Evolutionary conservation across 2,329 filamentous ascomycete species (phyloP).

Genomic region (Plenodomus tracheiphilus): DNA sequence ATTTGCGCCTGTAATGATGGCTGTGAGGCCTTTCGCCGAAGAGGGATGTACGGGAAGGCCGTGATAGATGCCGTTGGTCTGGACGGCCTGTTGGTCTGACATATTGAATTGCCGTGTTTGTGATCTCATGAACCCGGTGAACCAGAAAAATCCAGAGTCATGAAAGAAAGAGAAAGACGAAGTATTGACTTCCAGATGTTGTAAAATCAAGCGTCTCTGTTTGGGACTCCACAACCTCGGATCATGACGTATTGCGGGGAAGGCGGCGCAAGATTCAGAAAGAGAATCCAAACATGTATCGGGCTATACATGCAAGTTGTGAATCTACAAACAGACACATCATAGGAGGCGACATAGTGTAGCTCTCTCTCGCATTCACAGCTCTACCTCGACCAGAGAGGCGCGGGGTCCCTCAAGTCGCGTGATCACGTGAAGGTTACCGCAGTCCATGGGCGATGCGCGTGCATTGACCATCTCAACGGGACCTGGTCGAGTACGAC

Average conservation of each 20-base stretch:
- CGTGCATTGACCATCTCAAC: too few relatives aligned
- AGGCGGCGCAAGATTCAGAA: not conserved
- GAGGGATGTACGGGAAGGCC: conserved; percentile 53
- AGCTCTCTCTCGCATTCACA: too few relatives aligned
- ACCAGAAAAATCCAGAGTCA: not conserved
- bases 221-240: conserved; percentile 7
- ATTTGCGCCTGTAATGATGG: conserved; percentile 59
- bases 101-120: conserved; percentile 7
- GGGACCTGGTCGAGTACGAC: too few relatives aligned
- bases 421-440: too few relatives aligned
- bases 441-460: too few relatives aligned
- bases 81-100: conserved; percentile 28
- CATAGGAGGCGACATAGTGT: too few relatives aligned
- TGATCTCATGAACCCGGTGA: too few relatives aligned
- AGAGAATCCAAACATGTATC: not conserved
- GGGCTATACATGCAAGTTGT: too few relatives aligned
- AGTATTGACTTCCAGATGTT: not conserved
- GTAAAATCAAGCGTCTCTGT: not conserved
- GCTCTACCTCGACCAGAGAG: too few relatives aligned
- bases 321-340: too few relatives aligned
- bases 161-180: too few relatives aligned
- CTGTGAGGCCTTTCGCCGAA: conserved; percentile 50
- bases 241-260: conserved; percentile 25
- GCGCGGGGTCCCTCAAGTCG: too few relatives aligned
- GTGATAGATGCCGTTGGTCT: conserved; percentile 52